Evolutionary conservation across 2,329 filamentous ascomycete species (phyloP), one percentile per base, ranked within the genome.

Genomic region (Emericellopsis atlantica): DNA sequence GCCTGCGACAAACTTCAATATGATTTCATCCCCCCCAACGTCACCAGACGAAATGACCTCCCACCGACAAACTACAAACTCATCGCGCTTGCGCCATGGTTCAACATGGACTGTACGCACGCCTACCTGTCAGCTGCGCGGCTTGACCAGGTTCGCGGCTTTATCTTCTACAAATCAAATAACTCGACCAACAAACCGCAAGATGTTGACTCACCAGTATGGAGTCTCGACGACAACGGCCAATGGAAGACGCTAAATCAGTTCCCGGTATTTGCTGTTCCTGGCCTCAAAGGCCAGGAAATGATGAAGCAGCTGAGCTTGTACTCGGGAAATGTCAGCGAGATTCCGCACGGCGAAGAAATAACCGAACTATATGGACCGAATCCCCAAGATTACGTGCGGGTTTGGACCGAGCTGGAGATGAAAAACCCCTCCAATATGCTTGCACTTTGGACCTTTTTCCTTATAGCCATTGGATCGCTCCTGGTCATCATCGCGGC

Each of bases 71-170:
- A 83, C 48, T 87, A 85, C 57, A 78, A 81, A 42, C 67, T 88
- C 40, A 76, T 95, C 50, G 89, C 84, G 23, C 64, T 95, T 40
- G 89, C 86, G 21, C 90, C 90, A 23, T 96, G 90, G 89, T 77
- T 87, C 50, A 83, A 72, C 46, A 64, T 71, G 7, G 65, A 76
- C 22, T 98, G 90, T 55, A 83, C 85, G 11, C 61, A 70, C 42
- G 73, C 81, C 36, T 95, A 87, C 55, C 70, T 96, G 37, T 61
- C 69, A 15, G 69, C 74, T 16, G 72, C 74, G n/a, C 64, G 67
- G 26, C 51, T 60, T 42, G 75, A 80, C 48, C 70, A 75, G 21
- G 68, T 81, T 9, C 71, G 76, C 34, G 78, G 66, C 18, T 74
- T 83, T 52, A 63, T 83, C 32, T 80, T 82, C 49, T 83, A 80